Percentiles rank a stretch among this genome's conserved stretches.
These are phyloP conservation scores for Neonectria coccinea DNA, from an alignment of 2,329 filamentous ascomycete genomes.

Conservation along the genomic window DNA sequence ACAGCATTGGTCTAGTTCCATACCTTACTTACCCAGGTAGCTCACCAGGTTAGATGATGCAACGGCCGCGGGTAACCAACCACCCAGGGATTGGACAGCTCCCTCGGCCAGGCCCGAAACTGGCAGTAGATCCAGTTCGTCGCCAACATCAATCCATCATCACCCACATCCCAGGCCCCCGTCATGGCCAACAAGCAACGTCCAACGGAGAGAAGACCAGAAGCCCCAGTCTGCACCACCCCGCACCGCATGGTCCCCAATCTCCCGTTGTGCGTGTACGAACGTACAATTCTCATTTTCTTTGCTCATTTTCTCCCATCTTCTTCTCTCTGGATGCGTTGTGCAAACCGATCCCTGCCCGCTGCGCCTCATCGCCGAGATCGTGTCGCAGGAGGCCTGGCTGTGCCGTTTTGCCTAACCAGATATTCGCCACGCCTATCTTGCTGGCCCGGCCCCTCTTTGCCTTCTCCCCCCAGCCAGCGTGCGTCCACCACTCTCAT, in stretches of 20 bases:
- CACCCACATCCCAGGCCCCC: background rate
- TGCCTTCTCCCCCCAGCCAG: background rate
- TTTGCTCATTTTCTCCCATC: background rate
- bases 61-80: background rate
- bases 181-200: background rate
- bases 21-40: too few species aligned
- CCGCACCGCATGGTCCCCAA: background rate
- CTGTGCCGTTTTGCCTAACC: constrained; percentile 12
- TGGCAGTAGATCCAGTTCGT: background rate
- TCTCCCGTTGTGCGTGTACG: too few species aligned
- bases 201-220: background rate
- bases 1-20: too few species aligned
- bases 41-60: too few species aligned
- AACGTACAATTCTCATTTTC: background rate
- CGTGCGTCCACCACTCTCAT: background rate
- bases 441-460: background rate
- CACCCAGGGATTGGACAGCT: background rate
- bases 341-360: background rate
- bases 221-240: background rate
- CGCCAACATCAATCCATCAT: background rate
- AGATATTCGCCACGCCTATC: constrained; percentile 16
- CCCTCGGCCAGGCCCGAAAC: background rate
- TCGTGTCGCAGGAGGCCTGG: constrained; percentile 15
- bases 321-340: background rate
- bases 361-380: constrained; percentile 16